Evolutionary conservation across 2,329 filamentous ascomycete genomes (phyloP).

Genomic region (Scortechinia acanthostroma): DNA sequence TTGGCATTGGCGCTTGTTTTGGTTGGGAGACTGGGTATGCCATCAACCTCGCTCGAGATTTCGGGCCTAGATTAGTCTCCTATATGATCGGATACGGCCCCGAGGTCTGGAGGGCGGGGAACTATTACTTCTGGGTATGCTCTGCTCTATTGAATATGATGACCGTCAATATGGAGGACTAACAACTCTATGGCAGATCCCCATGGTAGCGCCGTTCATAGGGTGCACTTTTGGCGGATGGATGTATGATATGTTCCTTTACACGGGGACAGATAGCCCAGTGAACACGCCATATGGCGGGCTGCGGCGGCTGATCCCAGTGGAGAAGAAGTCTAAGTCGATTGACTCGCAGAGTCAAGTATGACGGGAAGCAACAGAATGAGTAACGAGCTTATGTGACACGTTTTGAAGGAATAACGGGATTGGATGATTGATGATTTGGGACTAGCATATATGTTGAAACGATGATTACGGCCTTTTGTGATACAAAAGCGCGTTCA

Average conservation of each 20-base stretch:
- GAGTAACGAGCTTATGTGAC: too few species aligned
- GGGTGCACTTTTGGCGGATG: slow-evolving; percentile 59
- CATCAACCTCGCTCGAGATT: slow-evolving; percentile 68
- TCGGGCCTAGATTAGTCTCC: slow-evolving; percentile 60
- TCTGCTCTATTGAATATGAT: slow-evolving; percentile 4
- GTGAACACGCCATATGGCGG: slow-evolving; percentile 64
- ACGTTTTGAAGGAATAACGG: too few species aligned
- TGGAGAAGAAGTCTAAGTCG: slow-evolving; percentile 5
- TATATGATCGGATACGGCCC: slow-evolving; percentile 63
- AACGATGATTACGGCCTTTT: too few species aligned
- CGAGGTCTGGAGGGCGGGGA: slow-evolving; percentile 60
- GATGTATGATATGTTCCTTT: slow-evolving; percentile 63
- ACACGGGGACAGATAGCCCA: slow-evolving; percentile 57
- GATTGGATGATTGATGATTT: too few species aligned
- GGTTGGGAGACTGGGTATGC: slow-evolving; percentile 74
- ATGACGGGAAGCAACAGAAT: too few species aligned
- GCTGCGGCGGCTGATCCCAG: slow-evolving; percentile 36
- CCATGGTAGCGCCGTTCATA: slow-evolving; percentile 65
- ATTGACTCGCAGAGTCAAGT: not conserved
- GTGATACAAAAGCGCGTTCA: too few species aligned
- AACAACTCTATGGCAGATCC: slow-evolving; percentile 39
- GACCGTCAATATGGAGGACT: slow-evolving; percentile 6
- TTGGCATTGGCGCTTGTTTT: slow-evolving; percentile 67
- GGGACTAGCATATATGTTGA: too few species aligned
- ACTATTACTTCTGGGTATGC: slow-evolving; percentile 67